Evolutionary conservation across 805 yeast genomes (phyloP).

Genomic region (Suhomyces sp.): DNA sequence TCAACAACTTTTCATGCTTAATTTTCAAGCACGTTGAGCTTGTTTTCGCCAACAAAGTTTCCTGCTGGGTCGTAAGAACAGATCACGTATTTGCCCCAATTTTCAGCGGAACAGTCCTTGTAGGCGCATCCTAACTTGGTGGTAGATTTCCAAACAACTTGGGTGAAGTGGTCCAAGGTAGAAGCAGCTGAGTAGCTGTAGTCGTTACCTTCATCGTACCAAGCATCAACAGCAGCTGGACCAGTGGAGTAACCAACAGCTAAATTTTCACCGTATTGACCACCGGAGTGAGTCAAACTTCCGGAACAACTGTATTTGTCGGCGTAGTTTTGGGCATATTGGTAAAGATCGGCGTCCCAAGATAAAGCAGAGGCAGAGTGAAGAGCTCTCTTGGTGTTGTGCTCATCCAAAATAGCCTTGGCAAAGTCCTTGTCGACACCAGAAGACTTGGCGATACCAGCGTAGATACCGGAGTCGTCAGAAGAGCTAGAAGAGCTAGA

Average conservation of each 20-base stretch:
- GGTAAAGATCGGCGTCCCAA: constrained; percentile 56
- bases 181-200: constrained; percentile 28
- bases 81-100: constrained; percentile 57
- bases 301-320: constrained; percentile 21
- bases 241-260: constrained; percentile 25
- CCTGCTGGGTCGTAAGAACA: constrained; percentile 79
- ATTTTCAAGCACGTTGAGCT: constrained; percentile 11
- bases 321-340: constrained; percentile 51
- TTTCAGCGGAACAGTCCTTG: constrained; percentile 50
- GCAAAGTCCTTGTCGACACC: constrained; percentile 33
- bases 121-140: constrained; percentile 69
- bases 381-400: constrained; percentile 54
- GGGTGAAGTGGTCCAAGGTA: constrained; percentile 66
- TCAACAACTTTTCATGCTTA: constrained; percentile 1
- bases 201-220: constrained; percentile 39
- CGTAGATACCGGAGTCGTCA: constrained; percentile 17
- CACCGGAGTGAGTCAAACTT: constrained; percentile 35
- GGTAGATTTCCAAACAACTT: constrained; percentile 68
- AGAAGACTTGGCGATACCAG: constrained; percentile 14
- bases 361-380: constrained; percentile 50
- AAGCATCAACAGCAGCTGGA: constrained; percentile 32
- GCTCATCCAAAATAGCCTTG: constrained; percentile 50
- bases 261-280: constrained; percentile 39
- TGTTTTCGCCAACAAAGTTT: constrained; percentile 50
- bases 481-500: constrained; percentile 15